A percentile compares a stretch with the other conserved stretches of the same genome.
Conservation (phyloP, 2,329 filamentous ascomycete species). For the Chrysosporium queenslandicum region DNA sequence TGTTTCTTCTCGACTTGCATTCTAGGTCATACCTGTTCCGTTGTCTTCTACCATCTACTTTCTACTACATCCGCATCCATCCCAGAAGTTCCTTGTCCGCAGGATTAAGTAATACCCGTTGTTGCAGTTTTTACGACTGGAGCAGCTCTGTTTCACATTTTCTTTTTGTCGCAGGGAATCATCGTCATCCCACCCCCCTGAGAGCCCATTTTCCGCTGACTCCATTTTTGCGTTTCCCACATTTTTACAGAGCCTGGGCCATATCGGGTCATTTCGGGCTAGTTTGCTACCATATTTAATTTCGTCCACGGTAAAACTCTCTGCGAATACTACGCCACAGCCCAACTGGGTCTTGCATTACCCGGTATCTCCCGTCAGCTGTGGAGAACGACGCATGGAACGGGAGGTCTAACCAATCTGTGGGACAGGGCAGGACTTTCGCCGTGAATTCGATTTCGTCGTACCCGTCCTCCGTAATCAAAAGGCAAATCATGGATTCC, state of each 20-base stretch:
- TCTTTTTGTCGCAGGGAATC: not conserved
- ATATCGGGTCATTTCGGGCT: constrained; percentile 8
- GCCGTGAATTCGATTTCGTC: constrained; percentile 7
- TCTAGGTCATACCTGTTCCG: not conserved
- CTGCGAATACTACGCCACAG: constrained; percentile 10
- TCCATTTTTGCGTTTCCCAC: not conserved
- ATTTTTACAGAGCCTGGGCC: not conserved
- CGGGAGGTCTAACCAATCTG: constrained; percentile 11
- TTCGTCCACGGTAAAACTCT: constrained; percentile 4
- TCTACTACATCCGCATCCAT: not conserved
- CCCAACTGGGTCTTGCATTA: not conserved
- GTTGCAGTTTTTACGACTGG: not conserved
- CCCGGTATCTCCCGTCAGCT: constrained; percentile 13
- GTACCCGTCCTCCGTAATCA: constrained; percentile 5
- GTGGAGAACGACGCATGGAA: constrained; percentile 9
- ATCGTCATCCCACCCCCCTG: constrained; percentile 2
- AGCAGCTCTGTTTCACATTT: constrained; percentile 8
- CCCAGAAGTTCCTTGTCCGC: not conserved
- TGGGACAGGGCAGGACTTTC: constrained; percentile 6
- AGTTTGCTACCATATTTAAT: constrained; percentile 4
- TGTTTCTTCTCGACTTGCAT: not conserved
- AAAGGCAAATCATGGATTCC: constrained; percentile 8
- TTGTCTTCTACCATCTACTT: not conserved
- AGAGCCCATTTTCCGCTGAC: not conserved
- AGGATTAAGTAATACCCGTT: constrained; percentile 10